Percentiles rank a stretch among this genome's conserved stretches.
These are phyloP conservation scores for Fusarium citri DNA, from an alignment of 2,329 filamentous ascomycete species.

Conservation along the genomic window DNA sequence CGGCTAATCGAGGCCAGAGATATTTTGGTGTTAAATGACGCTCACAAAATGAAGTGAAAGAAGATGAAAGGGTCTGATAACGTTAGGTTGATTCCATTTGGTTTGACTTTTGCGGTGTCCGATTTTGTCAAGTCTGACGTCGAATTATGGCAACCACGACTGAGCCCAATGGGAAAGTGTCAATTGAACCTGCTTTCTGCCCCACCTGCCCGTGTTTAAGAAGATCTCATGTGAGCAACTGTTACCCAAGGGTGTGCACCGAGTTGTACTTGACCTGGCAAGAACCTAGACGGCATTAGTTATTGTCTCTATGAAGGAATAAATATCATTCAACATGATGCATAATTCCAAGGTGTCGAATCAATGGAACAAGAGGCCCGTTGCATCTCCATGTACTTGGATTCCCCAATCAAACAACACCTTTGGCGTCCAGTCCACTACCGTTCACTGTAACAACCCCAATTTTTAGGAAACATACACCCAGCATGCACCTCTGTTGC, in stretches of 20 bases:
- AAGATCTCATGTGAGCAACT: slow-evolving; percentile 18
- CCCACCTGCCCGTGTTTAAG: neutral
- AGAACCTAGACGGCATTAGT: neutral
- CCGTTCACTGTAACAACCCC: slow-evolving; percentile 20
- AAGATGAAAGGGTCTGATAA: neutral
- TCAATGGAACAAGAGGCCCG: neutral
- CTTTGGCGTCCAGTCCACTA: neutral
- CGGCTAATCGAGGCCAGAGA: neutral
- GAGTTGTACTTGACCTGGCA: neutral
- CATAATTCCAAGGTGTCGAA: neutral
- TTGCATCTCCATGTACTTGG: neutral
- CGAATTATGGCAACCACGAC: neutral
- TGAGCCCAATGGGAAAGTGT: neutral
- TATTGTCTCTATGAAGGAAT: neutral
- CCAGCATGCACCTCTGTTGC: slow-evolving; percentile 2
- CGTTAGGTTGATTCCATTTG: neutral
- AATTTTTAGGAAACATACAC: slow-evolving; percentile 15
- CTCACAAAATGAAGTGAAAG: neutral
- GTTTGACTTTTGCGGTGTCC: neutral
- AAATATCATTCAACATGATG: neutral
- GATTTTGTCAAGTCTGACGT: neutral
- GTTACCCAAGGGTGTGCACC: neutral
- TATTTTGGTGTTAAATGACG: neutral
- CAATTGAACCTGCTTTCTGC: neutral
- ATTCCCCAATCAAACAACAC: neutral